A percentile compares a stretch with the other conserved stretches of the same genome.
phyloP scores from a whole-genome alignment of 345 rosid genomes.

The Brassica cretica region DNA sequence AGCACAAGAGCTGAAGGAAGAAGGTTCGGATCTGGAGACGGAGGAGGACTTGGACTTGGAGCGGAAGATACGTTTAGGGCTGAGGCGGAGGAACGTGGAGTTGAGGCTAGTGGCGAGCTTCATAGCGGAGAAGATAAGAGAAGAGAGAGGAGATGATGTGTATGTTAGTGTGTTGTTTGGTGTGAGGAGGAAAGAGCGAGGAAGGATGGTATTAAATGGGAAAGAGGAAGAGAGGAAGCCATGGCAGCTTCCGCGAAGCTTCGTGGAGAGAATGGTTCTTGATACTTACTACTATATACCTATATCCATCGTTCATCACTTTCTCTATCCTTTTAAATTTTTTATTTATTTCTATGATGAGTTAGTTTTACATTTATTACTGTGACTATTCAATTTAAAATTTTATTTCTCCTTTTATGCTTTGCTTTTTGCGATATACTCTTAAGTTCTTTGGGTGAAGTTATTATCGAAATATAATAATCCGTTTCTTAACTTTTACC shows the following conservation, averaged over 20 bases:
- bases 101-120: conserved; percentile 43
- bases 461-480: too few species aligned
- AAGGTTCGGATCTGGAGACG: conserved; percentile 60
- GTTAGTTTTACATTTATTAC: neutral
- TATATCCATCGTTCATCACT: neutral
- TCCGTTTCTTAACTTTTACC: too few species aligned
- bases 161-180: neutral
- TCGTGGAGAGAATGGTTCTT: conserved; percentile 16
- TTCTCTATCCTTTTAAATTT: neutral
- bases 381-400: too few species aligned
- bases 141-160: neutral
- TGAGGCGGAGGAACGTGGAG: conserved; percentile 44
- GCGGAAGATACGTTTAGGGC: conserved; percentile 66
- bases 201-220: conserved; percentile 58
- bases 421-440: too few species aligned
- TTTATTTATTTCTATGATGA: neutral
- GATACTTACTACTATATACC: conserved; percentile 1
- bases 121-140: conserved; percentile 32
- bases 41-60: conserved; percentile 42
- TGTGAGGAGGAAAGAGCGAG: conserved; percentile 35
- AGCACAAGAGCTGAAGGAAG: conserved; percentile 53
- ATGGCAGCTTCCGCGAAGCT: conserved; percentile 82
- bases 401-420: too few species aligned
- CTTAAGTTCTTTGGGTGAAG: too few species aligned
- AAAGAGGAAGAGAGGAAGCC: conserved; percentile 35